Evolutionary conservation across 106 monocot species (phyloP).

Genomic region (Amphibolis antarctica): DNA sequence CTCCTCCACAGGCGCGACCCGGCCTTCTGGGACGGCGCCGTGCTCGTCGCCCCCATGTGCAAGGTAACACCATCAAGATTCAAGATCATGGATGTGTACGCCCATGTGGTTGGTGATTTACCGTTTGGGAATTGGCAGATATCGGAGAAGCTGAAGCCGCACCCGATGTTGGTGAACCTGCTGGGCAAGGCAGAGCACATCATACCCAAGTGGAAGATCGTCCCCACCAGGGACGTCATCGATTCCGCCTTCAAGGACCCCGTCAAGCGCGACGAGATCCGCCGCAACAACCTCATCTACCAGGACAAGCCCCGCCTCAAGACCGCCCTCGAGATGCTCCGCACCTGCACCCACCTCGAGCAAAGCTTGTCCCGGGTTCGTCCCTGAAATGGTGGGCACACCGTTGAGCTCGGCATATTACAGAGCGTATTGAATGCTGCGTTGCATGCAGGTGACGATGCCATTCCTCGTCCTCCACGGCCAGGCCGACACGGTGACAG

Average conservation of each 20-base stretch:
- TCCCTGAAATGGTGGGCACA: no score
- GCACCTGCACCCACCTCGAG: constrained; percentile 77
- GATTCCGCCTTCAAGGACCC: constrained; percentile 90
- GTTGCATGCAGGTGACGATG: constrained; percentile 44
- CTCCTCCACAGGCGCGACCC: constrained; percentile 73
- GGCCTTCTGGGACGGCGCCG: constrained; percentile 77
- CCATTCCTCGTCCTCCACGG: constrained; percentile 89
- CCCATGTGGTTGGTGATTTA: no score
- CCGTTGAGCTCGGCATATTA: no score
- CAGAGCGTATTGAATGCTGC: no score
- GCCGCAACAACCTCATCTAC: constrained; percentile 67
- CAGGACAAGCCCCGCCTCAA: constrained; percentile 93
- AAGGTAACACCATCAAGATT: no score
- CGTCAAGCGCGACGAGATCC: constrained; percentile 68
- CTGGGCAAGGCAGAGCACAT: constrained; percentile 66
- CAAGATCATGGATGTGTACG: no score
- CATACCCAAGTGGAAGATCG: constrained; percentile 97
- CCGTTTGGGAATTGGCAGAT: constrained; percentile 55
- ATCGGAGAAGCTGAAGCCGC: constrained; percentile 93
- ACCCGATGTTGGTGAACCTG: constrained; percentile 67
- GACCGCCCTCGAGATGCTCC: constrained; percentile 79
- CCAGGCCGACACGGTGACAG: constrained; percentile 79
- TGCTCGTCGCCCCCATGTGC: constrained; percentile 95
- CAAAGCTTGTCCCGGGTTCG: constrained; percentile 35
- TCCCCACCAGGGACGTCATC: constrained; percentile 86